Base-by-base conservation (phyloP, 2,329 filamentous ascomycete genomes). In the Rhexocercosporidium sp. region DNA sequence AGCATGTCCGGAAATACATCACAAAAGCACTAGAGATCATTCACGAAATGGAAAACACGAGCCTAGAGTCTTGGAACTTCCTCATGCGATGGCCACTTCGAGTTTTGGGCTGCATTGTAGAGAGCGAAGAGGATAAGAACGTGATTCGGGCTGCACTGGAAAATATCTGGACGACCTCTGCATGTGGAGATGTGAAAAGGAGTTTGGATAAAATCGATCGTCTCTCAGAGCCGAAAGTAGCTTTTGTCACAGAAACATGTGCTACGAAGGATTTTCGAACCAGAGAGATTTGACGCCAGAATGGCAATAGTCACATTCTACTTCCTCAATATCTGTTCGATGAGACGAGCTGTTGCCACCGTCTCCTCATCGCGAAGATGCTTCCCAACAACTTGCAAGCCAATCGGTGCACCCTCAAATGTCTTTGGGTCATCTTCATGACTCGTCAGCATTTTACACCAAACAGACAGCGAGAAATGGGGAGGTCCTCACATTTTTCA, bases 301-400 rank as follows among this genome's bases (percentile, higher is more conserved):
- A 44, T n/a, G 41, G 3, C 8, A 20, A 18, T 44, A 44, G 16
- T 14, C 18, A 18, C 37, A 34, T 25, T 59, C 18, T 59, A 59
- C 6, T 29, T 60, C 20, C 34, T n/a, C 22, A 61, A 27, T 4
- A 61, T 61, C 18, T 61, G 12, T 39, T 66, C 65, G 3, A 66
- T 56, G 25, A 62, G 12, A 61, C 71, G 75, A 3, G 75, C 76
- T 1, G 76, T 76, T 20, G 77, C 78, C 47, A 79, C 47, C 0
- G 76, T 77, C 31, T 70, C 66, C 62, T 71, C 69, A 34, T 71
- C 69, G 6, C 57, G 53, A 31, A 69, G 63, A 51, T 68, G 65
- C 61, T 66, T 69, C 6, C 62, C 67, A 49, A 70, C 20, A 18
- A 61, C 22, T 39, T 70, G 61, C 22, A 66, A 41, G 8, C 49